A percentile compares a stretch with the other conserved stretches of the same genome.
These are phyloP conservation scores for Talaromyces nanjingensis DNA, from an alignment of 495 filamentous ascomycete genomes.

Conservation along the genomic window DNA sequence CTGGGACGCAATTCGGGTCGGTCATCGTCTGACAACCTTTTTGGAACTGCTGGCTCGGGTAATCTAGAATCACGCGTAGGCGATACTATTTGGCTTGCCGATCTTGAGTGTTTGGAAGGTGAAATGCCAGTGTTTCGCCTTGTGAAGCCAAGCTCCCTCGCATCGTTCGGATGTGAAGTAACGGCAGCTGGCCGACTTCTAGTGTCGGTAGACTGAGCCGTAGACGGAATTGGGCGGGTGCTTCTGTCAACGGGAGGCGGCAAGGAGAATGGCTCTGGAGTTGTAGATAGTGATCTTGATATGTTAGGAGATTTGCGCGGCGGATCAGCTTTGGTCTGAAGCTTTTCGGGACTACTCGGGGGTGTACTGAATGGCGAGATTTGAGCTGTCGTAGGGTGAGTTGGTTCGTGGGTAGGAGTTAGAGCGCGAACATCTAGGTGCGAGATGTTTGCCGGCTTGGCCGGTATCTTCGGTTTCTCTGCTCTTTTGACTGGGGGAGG, in stretches of 20 bases:
- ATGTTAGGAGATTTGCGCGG: slow-evolving; percentile 1
- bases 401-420: slow-evolving; percentile 26
- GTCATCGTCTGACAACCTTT: not conserved
- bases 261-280: slow-evolving; percentile 22
- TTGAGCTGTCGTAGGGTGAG: slow-evolving; percentile 27
- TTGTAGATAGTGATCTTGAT: slow-evolving; percentile 5
- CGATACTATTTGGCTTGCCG: slow-evolving; percentile 2
- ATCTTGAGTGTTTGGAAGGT: not conserved
- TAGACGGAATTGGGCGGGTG: not conserved
- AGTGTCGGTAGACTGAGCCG: not conserved
- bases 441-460: slow-evolving; percentile 34
- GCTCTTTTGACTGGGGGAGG: slow-evolving; percentile 75
- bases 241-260: slow-evolving; percentile 16
- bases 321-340: slow-evolving; percentile 11
- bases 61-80: not conserved
- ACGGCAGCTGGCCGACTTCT: not conserved
- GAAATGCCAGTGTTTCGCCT: not conserved
- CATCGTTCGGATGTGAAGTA: slow-evolving; percentile 13
- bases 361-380: slow-evolving; percentile 89
- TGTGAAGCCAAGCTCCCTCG: slow-evolving; percentile 24
- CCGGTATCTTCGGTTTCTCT: slow-evolving; percentile 69
- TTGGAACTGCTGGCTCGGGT: not conserved
- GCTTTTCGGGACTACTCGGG: slow-evolving; percentile 66
- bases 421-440: slow-evolving; percentile 24
- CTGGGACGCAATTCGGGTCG: not conserved